Conservation (phyloP, 768 basidiomycete species). For the Coprinellus aureogranulatus region DNA sequence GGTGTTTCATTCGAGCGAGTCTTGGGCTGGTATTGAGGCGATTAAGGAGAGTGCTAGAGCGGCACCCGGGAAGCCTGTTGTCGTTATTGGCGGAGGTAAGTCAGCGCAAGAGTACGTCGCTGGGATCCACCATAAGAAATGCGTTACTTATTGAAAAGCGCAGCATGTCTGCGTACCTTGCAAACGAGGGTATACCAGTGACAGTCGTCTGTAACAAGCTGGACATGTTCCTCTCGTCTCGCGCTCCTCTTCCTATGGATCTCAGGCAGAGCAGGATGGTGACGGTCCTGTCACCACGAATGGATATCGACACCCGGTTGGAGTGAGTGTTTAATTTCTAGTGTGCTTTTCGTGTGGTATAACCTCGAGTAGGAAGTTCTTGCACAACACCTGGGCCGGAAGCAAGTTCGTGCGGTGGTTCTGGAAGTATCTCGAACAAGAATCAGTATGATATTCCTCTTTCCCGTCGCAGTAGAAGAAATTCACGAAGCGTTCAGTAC, state of each 20-base stretch:
- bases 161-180: slow-evolving; percentile 49
- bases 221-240: slow-evolving; percentile 49
- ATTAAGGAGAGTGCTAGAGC: slow-evolving; percentile 27
- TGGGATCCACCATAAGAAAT: too few species aligned
- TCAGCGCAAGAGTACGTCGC: slow-evolving; percentile 56
- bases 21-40: slow-evolving; percentile 37
- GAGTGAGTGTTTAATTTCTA: slow-evolving; percentile 41
- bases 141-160: not conserved
- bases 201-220: slow-evolving; percentile 49
- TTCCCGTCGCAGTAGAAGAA: not conserved
- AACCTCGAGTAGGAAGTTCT: not conserved
- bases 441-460: not conserved
- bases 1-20: slow-evolving; percentile 53
- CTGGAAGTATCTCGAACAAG: not conserved
- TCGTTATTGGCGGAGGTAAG: slow-evolving; percentile 64
- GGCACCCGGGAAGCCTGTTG: slow-evolving; percentile 21
- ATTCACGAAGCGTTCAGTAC: slow-evolving; percentile 13
- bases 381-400: not conserved
- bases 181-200: slow-evolving; percentile 47
- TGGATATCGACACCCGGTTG: slow-evolving; percentile 44
- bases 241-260: slow-evolving; percentile 48
- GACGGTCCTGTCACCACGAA: slow-evolving; percentile 46
- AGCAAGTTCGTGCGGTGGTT: not conserved
- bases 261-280: slow-evolving; percentile 54
- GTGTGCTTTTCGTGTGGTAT: not conserved